Percentiles rank a stretch among this genome's conserved stretches.
These are phyloP conservation scores for Pythium periplocum DNA, from an alignment of 352 stramenopile species.

Conservation along the genomic window DNA sequence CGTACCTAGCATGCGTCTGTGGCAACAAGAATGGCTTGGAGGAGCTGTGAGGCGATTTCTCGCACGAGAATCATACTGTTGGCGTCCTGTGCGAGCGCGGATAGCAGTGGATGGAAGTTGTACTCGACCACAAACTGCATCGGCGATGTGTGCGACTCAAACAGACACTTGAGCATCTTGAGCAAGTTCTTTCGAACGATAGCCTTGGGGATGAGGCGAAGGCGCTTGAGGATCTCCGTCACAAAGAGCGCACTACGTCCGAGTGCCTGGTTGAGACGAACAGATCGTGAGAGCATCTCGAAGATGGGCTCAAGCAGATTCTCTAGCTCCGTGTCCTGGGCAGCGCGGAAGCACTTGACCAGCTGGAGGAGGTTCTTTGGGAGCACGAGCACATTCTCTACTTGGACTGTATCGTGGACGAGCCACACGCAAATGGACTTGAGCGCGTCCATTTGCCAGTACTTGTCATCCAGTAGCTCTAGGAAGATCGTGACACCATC, in stretches of 20 bases:
- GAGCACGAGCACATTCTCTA: constrained; percentile 73
- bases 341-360: constrained; percentile 59
- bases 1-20: constrained; percentile 42
- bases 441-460: constrained; percentile 87
- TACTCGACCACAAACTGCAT: constrained; percentile 87
- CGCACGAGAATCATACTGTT: constrained; percentile 89
- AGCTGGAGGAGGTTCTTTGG: constrained; percentile 66
- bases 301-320: constrained; percentile 75
- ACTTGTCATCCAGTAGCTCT: constrained; percentile 83
- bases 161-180: constrained; percentile 90
- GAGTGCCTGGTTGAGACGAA: constrained; percentile 81
- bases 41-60: constrained; percentile 83
- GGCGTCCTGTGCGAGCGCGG: constrained; percentile 77
- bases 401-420: constrained; percentile 75
- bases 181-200: constrained; percentile 90
- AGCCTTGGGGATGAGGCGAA: constrained; percentile 79
- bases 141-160: constrained; percentile 82
- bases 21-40: constrained; percentile 76
- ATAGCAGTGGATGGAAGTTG: constrained; percentile 77
- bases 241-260: constrained; percentile 84
- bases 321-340: constrained; percentile 70
- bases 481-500: constrained; percentile 84
- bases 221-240: constrained; percentile 68
- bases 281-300: constrained; percentile 73
- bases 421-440: constrained; percentile 88